These are phyloP conservation scores for Cephaloascus fragrans DNA, from an alignment of 805 yeast species.

Conservation along the genomic window DNA sequence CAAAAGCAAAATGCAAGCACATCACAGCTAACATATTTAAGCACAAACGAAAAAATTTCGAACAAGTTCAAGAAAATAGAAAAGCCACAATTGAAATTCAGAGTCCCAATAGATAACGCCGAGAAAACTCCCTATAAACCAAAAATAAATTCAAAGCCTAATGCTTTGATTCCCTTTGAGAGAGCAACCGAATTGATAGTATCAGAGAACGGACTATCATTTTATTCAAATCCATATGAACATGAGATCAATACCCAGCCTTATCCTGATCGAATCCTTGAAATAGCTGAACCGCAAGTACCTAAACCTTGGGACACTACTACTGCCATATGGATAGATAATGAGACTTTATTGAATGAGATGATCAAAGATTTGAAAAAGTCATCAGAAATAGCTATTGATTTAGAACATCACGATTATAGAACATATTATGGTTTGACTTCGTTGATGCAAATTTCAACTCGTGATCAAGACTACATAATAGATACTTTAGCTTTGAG, in stretches of 20 bases:
- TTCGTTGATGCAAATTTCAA: constrained; percentile 87
- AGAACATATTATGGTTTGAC: constrained; percentile 86
- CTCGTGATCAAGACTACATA: constrained; percentile 73
- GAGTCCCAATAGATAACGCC: constrained; percentile 52
- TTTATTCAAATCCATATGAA: constrained; percentile 74
- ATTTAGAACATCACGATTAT: constrained; percentile 92
- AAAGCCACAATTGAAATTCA: constrained; percentile 67
- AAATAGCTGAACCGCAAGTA: constrained; percentile 29
- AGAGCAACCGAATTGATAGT: constrained; percentile 27
- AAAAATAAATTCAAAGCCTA: constrained; percentile 59
- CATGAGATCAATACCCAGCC: constrained; percentile 61
- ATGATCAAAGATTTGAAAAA: constrained; percentile 46
- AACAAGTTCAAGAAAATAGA: constrained; percentile 19
- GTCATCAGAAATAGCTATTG: constrained; percentile 72
- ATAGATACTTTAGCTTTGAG: constrained; percentile 78
- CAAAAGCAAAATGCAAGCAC: constrained; percentile 3
- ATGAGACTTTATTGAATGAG: constrained; percentile 33
- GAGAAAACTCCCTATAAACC: constrained; percentile 74
- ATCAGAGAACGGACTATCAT: constrained; percentile 34
- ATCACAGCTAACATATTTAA: constrained; percentile 35
- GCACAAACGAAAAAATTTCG: constrained; percentile 11
- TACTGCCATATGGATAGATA: constrained; percentile 65
- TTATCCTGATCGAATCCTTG: constrained; percentile 52
- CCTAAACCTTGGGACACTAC: constrained; percentile 58
- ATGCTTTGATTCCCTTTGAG: constrained; percentile 48